These are phyloP conservation scores for Chaetoscypha palmicola DNA, from an alignment of 2,329 filamentous ascomycete species.

Conservation along the genomic window DNA sequence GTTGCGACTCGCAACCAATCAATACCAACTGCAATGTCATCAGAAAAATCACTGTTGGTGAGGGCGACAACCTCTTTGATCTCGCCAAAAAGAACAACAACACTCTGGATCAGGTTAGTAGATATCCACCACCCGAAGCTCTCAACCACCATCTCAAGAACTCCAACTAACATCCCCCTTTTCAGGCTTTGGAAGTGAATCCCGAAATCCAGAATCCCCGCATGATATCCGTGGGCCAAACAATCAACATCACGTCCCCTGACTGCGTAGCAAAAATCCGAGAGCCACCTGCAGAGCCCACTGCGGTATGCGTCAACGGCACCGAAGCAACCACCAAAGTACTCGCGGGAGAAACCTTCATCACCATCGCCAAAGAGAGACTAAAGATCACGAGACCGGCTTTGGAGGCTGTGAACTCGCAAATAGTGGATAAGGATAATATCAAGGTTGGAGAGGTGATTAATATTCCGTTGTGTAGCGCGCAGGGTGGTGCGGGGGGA, in stretches of 20 bases:
- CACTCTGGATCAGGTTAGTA: constrained; percentile 14
- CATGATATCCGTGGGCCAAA: constrained; percentile 11
- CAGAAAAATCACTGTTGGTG: constrained; percentile 8
- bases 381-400: constrained; percentile 12
- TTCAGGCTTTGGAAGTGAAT: constrained; percentile 16
- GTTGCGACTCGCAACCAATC: too few species aligned
- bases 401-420: constrained; percentile 10
- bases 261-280: constrained; percentile 10
- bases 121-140: too few species aligned
- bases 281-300: constrained; percentile 5
- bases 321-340: constrained; percentile 8
- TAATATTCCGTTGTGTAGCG: constrained; percentile 13
- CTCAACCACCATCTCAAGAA: too few species aligned
- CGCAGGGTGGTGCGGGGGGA: background rate
- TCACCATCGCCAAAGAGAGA: constrained; percentile 17
- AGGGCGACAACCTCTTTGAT: constrained; percentile 10
- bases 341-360: constrained; percentile 11
- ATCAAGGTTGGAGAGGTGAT: constrained; percentile 12
- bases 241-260: constrained; percentile 10
- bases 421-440: constrained; percentile 9
- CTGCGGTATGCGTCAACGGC: constrained; percentile 11
- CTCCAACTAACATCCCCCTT: too few species aligned
- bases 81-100: constrained; percentile 8
- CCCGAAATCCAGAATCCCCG: constrained; percentile 13
- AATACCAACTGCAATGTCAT: constrained; percentile 14